Percentiles rank a stretch among this genome's conserved stretches.
Evolutionary conservation across 495 filamentous ascomycete species (phyloP).

Genomic region (Xeromyces bisporus): DNA sequence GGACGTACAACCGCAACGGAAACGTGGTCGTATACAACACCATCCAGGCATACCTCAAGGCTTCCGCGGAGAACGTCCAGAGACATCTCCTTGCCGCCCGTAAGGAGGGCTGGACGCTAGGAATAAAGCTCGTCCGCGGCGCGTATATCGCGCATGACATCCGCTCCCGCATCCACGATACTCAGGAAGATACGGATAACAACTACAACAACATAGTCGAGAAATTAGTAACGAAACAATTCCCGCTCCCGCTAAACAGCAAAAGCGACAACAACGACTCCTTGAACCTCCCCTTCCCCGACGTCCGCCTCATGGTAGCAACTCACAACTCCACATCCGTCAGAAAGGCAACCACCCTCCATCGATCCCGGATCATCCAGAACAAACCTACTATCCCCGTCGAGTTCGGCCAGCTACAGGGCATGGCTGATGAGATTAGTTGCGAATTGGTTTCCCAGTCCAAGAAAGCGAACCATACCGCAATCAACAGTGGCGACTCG

Average conservation of each 20-base stretch:
- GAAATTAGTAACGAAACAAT: conserved; percentile 44
- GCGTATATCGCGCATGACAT: conserved; percentile 43
- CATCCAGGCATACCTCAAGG: conserved; percentile 67
- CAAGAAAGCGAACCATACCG: conserved; percentile 3
- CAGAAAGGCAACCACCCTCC: conserved; percentile 24
- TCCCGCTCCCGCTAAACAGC: conserved; percentile 48
- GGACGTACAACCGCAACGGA: conserved; percentile 48
- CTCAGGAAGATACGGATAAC: conserved; percentile 22
- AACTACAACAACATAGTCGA: conserved; percentile 25
- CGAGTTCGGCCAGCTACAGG: conserved; percentile 69
- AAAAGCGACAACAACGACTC: conserved; percentile 50
- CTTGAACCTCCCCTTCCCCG: conserved; percentile 13
- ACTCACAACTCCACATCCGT: conserved; percentile 23
- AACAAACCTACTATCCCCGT: conserved; percentile 33
- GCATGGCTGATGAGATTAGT: conserved; percentile 85
- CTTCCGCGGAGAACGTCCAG: conserved; percentile 40
- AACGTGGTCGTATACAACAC: conserved; percentile 44
- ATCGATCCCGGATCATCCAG: conserved; percentile 17
- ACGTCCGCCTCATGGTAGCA: conserved; percentile 9
- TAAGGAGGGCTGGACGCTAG: conserved; percentile 50
- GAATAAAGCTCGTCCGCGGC: conserved; percentile 83
- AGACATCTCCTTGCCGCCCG: conserved; percentile 43
- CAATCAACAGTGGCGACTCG: conserved; percentile 2
- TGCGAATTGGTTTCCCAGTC: conserved; percentile 45
- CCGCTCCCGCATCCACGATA: conserved; percentile 21